These are phyloP conservation scores for Porphyra umbilicalis DNA, from an alignment of 31 red algal species.

Conservation along the genomic window DNA sequence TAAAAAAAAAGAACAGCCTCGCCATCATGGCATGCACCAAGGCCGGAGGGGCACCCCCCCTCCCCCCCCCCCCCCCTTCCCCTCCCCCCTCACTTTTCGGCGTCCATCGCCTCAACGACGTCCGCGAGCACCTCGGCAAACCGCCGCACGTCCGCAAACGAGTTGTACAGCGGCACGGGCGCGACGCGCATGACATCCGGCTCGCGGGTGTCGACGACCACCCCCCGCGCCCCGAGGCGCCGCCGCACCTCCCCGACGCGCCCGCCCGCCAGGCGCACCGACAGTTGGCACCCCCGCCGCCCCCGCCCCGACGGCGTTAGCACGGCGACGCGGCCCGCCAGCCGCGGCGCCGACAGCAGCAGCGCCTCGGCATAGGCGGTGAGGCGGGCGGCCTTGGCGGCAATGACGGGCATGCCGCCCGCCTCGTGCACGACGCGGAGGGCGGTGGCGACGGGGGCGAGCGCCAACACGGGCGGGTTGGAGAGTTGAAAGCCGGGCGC, in stretches of 20 bases:
- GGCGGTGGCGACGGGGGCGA: conserved; percentile 48
- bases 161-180: conserved; percentile 76
- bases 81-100: background rate
- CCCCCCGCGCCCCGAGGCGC: conserved; percentile 21
- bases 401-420: conserved; percentile 33
- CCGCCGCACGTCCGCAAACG: conserved; percentile 52
- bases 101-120: background rate
- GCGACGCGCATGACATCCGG: conserved; percentile 80
- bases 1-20: too few relatives aligned
- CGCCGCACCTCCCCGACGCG: conserved; percentile 17
- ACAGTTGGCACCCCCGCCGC: conserved; percentile 46
- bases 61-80: too few relatives aligned
- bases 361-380: conserved; percentile 55
- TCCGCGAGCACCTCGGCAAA: conserved; percentile 30
- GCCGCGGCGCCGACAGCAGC: background rate
- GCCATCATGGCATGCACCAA: too few relatives aligned
- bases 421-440: conserved; percentile 41
- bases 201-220: conserved; percentile 65
- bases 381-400: conserved; percentile 59
- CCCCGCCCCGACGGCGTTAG: conserved; percentile 42
- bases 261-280: conserved; percentile 4
- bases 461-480: conserved; percentile 77
- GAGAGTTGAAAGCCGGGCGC: conserved; percentile 66
- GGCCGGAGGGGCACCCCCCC: too few relatives aligned
- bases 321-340: conserved; percentile 23